phyloP scores from a whole-genome alignment of 192 early-diverging fungal species.

The Linderina pennispora region DNA sequence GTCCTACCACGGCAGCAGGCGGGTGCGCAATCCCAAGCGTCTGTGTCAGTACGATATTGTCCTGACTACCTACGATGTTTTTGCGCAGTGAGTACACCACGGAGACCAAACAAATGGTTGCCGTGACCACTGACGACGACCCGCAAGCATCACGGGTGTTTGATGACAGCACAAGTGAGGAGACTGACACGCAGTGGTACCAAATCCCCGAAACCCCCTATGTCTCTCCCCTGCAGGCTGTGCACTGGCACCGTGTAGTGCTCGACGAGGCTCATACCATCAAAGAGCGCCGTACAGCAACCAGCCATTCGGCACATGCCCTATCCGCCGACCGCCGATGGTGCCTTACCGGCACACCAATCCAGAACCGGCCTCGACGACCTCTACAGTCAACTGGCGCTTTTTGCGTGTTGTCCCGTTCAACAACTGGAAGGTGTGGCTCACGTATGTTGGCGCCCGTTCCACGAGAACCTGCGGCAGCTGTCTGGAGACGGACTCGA shows the following conservation, averaged over 20 bases:
- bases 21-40: constrained; percentile 36
- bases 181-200: constrained; percentile 18
- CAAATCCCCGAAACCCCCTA: constrained; percentile 32
- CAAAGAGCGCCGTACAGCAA: constrained; percentile 70
- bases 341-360: constrained; percentile 94
- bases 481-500: background rate
- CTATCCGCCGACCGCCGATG: constrained; percentile 68
- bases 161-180: constrained; percentile 33
- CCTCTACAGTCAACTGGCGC: constrained; percentile 63
- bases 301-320: constrained; percentile 65
- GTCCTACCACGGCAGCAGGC: constrained; percentile 57
- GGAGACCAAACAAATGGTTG: constrained; percentile 24
- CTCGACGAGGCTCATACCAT: constrained; percentile 94
- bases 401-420: constrained; percentile 78
- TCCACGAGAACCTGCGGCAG: constrained; percentile 52
- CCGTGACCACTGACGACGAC: background rate
- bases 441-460: constrained; percentile 65
- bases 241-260: constrained; percentile 84
- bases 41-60: constrained; percentile 63
- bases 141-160: background rate
- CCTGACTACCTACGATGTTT: constrained; percentile 68
- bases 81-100: constrained; percentile 50
- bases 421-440: constrained; percentile 66
- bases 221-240: constrained; percentile 40
- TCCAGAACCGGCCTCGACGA: constrained; percentile 83